Evolutionary conservation across 2,329 filamentous ascomycete species (phyloP), one percentile per base, ranked within the genome.

Genomic region (Zymoseptoria crescenta): DNA sequence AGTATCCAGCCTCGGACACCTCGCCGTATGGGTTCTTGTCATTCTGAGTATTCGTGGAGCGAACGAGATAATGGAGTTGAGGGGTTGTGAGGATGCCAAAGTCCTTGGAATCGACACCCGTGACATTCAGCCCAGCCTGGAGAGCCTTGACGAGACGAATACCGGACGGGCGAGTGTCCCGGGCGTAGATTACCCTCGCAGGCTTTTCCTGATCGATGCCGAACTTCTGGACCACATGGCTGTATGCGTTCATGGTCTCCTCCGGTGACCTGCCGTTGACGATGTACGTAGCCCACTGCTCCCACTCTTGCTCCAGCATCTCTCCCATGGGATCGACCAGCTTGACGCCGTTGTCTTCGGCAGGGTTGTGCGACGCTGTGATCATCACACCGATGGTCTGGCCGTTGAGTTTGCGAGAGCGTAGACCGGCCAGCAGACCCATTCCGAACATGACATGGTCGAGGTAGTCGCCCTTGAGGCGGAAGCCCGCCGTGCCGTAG

Each of bases 341-440:
- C 82, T 96, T 96, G 74, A 96, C 88, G 55, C 91, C 91, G 74
- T 96, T 96, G 76, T 96, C 91, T 68, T 85, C 82, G 35, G 91
- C 87, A 19, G 89, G 89, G 76, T 96, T 96, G 80, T 96, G 91
- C 70, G 89, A 95, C 63, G 91, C 91, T 49, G 91, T 96, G 74
- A 96, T 89, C 91, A 96, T 96, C 67, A 99, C 87, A 71, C 94
- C 94, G 71, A 99, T 96, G 68, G 90, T 88, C 79, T 95, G 89
- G 65, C 91, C 88, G 73, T 87, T 87, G 68, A 95, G 84, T 77
- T 94, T 95, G 73, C 91, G 89, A 65, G 91, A 96, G 64, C 94
- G 88, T 55, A 97, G 83, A 58, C 89, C 86, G 30, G 94, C 90
- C 59, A 96, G 84, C 62, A 99, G 83, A 55, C 93, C 94, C 65